Evolutionary conservation across 768 basidiomycete species (phyloP).

Genomic region (Termitomyces sp.): DNA sequence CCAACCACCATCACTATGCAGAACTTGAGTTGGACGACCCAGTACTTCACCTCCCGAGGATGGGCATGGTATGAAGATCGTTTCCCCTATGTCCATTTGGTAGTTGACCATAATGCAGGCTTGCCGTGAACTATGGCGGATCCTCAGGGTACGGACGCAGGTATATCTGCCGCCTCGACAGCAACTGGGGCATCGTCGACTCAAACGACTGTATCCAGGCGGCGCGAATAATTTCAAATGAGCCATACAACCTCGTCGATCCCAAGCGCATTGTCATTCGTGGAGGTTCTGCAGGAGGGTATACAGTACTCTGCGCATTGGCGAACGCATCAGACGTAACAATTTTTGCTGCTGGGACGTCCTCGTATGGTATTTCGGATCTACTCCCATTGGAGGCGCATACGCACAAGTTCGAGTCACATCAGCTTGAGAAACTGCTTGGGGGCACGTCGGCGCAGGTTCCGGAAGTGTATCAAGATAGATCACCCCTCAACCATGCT

Average conservation of each 20-base stretch:
- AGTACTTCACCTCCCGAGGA: slow-evolving; percentile 69
- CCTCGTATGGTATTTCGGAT: slow-evolving; percentile 69
- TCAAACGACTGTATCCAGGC: slow-evolving; percentile 63
- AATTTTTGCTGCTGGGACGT: slow-evolving; percentile 61
- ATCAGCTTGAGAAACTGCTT: slow-evolving; percentile 57
- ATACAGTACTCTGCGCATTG: slow-evolving; percentile 52
- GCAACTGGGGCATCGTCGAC: slow-evolving; percentile 74
- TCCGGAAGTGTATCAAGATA: slow-evolving; percentile 53
- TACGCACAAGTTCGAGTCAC: slow-evolving; percentile 71
- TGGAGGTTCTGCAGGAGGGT: slow-evolving; percentile 74
- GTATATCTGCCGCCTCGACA: slow-evolving; percentile 59
- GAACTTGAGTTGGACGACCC: slow-evolving; percentile 47
- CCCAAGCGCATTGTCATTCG: slow-evolving; percentile 60
- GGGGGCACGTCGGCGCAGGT: slow-evolving; percentile 53
- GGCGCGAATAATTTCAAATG: slow-evolving; percentile 40
- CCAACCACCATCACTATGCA: slow-evolving; percentile 51
- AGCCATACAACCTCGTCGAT: slow-evolving; percentile 56
- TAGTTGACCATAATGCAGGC: slow-evolving; percentile 31
- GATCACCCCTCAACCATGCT: slow-evolving; percentile 63
- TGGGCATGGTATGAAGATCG: slow-evolving; percentile 56
- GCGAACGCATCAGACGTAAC: slow-evolving; percentile 35
- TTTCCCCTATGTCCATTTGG: neutral
- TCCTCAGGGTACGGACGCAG: slow-evolving; percentile 69
- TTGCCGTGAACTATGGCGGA: slow-evolving; percentile 78
- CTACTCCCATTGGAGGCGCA: slow-evolving; percentile 49